A percentile compares a stretch with the other conserved stretches of the same genome.
These are phyloP conservation scores for Ananas comosus DNA, from an alignment of 176 grass and related monocot genomes.

Conservation along the genomic window DNA sequence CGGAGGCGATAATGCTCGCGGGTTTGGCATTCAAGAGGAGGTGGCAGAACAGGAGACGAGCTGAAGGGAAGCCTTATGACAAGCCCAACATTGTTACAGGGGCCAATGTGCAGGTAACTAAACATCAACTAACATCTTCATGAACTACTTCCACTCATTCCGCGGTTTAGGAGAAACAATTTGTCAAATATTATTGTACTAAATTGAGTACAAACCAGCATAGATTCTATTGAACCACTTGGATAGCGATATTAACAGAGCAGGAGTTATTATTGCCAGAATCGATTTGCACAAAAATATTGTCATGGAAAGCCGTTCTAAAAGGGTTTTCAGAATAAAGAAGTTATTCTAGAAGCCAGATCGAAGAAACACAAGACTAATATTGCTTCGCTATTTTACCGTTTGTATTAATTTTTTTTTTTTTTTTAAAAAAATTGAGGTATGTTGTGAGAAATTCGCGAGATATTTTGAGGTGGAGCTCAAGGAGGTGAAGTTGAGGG, in stretches of 20 bases:
- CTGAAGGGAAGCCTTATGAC: slow-evolving; percentile 52
- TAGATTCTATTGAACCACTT: too few relatives aligned
- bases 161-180: not conserved
- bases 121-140: not conserved
- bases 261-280: too few relatives aligned
- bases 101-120: slow-evolving; percentile 57
- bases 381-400: not conserved
- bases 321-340: too few relatives aligned
- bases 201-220: too few relatives aligned
- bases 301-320: too few relatives aligned
- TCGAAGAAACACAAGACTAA: too few relatives aligned
- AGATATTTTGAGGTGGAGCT: slow-evolving; percentile 90
- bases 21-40: slow-evolving; percentile 79
- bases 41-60: slow-evolving; percentile 67
- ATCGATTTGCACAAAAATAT: too few relatives aligned
- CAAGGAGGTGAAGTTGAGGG: slow-evolving; percentile 69
- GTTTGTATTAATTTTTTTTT: not conserved
- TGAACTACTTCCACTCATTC: not conserved
- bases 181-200: too few relatives aligned
- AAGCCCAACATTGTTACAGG: slow-evolving; percentile 85
- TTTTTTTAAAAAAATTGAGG: slow-evolving; percentile 16
- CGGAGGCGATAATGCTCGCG: slow-evolving; percentile 97
- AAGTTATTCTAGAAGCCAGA: too few relatives aligned
- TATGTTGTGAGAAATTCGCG: slow-evolving; percentile 97
- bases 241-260: too few relatives aligned